Percentiles rank a stretch among this genome's conserved stretches.
Conservation (phyloP, 2,329 filamentous ascomycete genomes). For the Meredithiella fracta region DNA sequence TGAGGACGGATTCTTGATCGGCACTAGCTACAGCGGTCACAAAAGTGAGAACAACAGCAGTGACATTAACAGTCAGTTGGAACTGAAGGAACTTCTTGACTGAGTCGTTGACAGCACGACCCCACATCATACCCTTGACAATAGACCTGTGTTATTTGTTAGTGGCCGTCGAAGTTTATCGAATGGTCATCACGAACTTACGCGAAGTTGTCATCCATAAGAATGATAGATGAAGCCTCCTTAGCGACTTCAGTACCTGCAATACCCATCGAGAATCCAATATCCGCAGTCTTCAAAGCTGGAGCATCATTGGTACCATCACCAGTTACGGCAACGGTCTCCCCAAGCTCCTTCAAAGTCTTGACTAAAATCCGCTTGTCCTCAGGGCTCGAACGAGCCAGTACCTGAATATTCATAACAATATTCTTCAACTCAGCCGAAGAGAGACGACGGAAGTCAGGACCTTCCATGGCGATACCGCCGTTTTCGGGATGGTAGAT, state of each 20-base stretch:
- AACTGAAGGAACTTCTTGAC: constrained; percentile 50
- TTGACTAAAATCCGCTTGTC: constrained; percentile 48
- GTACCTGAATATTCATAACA: constrained; percentile 43
- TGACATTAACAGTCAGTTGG: constrained; percentile 47
- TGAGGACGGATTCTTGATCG: constrained; percentile 37
- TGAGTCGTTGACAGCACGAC: constrained; percentile 44
- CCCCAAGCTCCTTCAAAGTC: constrained; percentile 43
- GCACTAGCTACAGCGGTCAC: constrained; percentile 37
- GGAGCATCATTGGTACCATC: constrained; percentile 48
- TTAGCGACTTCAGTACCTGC: constrained; percentile 46
- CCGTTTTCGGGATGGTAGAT: constrained; percentile 38
- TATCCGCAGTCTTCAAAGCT: constrained; percentile 43
- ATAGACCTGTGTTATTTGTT: constrained; percentile 20
- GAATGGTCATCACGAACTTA: constrained; percentile 16
- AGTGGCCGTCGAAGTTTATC: neutral
- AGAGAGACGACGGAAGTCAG: constrained; percentile 45
- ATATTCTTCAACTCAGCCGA: constrained; percentile 41
- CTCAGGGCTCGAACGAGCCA: constrained; percentile 49
- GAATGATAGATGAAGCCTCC: constrained; percentile 44
- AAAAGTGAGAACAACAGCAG: constrained; percentile 42
- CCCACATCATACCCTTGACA: constrained; percentile 46
- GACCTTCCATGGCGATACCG: constrained; percentile 52
- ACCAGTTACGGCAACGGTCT: constrained; percentile 42
- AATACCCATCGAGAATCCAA: constrained; percentile 47
- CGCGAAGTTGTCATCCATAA: constrained; percentile 38